Evolutionary conservation across 305 asterid species (phyloP).

Genomic region (Plantago coronopus): DNA sequence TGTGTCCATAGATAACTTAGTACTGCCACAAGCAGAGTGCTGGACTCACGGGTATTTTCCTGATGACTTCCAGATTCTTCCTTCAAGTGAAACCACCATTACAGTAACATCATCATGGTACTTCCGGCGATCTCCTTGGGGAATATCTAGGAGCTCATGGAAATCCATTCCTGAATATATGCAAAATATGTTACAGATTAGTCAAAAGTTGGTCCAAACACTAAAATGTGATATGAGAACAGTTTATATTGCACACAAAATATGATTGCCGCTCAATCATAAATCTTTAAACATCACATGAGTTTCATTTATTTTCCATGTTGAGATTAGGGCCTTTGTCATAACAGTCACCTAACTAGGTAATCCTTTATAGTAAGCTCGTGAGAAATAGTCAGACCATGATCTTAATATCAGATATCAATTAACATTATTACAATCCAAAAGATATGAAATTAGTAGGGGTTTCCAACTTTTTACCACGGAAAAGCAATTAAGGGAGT

Average conservation of each 20-base stretch:
- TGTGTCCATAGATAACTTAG: not conserved
- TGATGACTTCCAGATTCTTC: slow-evolving; percentile 94
- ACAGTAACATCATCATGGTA: slow-evolving; percentile 97
- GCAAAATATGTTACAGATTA: not conserved
- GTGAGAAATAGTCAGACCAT: too few relatives aligned
- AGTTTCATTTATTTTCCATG: not conserved
- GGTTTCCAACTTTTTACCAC: not conserved
- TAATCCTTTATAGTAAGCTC: too few relatives aligned
- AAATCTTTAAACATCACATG: not conserved
- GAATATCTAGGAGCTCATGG: slow-evolving; percentile 94
- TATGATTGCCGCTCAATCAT: too few relatives aligned
- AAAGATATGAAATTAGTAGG: not conserved
- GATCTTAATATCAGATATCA: not conserved
- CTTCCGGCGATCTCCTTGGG: slow-evolving; percentile 94
- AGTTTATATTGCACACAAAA: not conserved
- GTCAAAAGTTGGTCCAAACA: not conserved
- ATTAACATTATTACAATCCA: not conserved
- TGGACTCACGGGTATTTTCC: slow-evolving; percentile 71
- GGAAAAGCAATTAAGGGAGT: not conserved
- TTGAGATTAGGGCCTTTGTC: too few relatives aligned
- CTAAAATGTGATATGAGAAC: not conserved
- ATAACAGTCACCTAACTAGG: too few relatives aligned
- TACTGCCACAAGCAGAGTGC: not conserved
- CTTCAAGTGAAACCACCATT: slow-evolving; percentile 95
- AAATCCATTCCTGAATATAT: slow-evolving; percentile 75